Conservation (phyloP, 78 protist species). For the Cavenderia fasciculata region DNA sequence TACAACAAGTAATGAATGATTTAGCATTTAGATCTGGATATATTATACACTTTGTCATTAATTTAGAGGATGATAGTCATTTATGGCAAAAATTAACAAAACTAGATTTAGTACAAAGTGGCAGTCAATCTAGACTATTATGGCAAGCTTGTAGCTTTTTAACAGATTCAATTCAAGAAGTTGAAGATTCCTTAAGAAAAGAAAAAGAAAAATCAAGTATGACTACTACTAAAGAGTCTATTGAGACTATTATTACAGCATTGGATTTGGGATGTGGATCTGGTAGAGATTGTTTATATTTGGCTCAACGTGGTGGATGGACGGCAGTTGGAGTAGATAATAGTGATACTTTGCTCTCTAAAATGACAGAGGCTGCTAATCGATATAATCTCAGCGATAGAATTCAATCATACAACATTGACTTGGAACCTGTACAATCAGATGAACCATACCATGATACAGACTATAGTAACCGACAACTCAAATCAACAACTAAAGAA, state of each 20-base stretch:
- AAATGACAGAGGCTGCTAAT: neutral
- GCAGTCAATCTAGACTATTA: neutral
- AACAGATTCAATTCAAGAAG: neutral
- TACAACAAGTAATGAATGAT: neutral
- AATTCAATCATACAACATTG: neutral
- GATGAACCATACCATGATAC: neutral
- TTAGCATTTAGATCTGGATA: neutral
- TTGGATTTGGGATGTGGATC: conserved; percentile 80
- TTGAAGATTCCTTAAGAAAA: neutral
- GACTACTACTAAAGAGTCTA: neutral
- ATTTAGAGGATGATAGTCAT: neutral
- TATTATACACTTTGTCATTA: neutral
- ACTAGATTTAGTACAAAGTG: neutral
- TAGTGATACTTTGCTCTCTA: conserved; percentile 23
- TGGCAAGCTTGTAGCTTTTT: conserved; percentile 46
- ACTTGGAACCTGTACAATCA: conserved; percentile 9
- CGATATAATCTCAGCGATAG: neutral
- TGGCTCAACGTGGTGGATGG: conserved; percentile 2
- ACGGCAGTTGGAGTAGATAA: conserved; percentile 31
- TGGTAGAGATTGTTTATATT: conserved; percentile 66
- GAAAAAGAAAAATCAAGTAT: neutral
- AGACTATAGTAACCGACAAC: neutral
- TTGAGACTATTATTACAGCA: conserved; percentile 1
- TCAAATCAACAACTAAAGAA: neutral
- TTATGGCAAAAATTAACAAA: neutral